Evolutionary conservation across 495 filamentous ascomycete species (phyloP).

Genomic region (Penicillium soppii): DNA sequence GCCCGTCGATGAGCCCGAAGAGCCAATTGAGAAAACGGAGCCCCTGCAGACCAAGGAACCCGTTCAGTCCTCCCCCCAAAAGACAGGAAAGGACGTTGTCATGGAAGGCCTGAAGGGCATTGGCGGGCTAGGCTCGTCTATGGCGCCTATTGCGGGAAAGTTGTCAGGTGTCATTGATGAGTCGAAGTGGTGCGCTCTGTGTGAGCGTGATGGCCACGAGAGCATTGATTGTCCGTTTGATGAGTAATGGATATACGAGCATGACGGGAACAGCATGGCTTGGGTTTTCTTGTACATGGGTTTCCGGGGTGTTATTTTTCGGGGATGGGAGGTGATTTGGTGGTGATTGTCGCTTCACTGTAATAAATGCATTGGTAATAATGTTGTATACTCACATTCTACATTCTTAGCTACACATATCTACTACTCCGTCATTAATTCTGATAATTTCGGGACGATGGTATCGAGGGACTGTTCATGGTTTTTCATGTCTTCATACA

Average conservation of each 20-base stretch:
- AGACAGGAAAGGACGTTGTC: conserved; percentile 54
- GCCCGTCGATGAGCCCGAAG: conserved; percentile 18
- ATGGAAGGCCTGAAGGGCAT: conserved; percentile 67
- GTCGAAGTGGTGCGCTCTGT: conserved; percentile 94
- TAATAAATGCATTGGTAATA: too few relatives aligned
- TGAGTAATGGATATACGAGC: conserved; percentile 49
- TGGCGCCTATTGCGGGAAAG: conserved; percentile 68
- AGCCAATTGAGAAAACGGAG: conserved; percentile 8
- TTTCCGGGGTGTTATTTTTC: neutral
- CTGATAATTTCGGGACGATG: too few relatives aligned
- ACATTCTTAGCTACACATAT: too few relatives aligned
- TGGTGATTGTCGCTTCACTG: too few relatives aligned
- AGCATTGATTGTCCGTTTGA: conserved; percentile 95
- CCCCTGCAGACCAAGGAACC: conserved; percentile 6
- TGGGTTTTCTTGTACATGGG: conserved; percentile 7
- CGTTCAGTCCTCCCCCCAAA: conserved; percentile 20
- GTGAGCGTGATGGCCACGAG: conserved; percentile 93
- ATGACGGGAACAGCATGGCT: conserved; percentile 19
- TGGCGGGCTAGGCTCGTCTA: conserved; percentile 33
- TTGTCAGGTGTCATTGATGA: conserved; percentile 74
- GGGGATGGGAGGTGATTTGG: neutral
- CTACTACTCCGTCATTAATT: too few relatives aligned
- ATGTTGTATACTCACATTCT: too few relatives aligned
- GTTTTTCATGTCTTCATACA: neutral
- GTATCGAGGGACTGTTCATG: neutral